Evolutionary conservation across 257 asterid species (phyloP), one percentile per base, ranked within the genome.

Genomic region (Rauvolfia tetraphylla): DNA sequence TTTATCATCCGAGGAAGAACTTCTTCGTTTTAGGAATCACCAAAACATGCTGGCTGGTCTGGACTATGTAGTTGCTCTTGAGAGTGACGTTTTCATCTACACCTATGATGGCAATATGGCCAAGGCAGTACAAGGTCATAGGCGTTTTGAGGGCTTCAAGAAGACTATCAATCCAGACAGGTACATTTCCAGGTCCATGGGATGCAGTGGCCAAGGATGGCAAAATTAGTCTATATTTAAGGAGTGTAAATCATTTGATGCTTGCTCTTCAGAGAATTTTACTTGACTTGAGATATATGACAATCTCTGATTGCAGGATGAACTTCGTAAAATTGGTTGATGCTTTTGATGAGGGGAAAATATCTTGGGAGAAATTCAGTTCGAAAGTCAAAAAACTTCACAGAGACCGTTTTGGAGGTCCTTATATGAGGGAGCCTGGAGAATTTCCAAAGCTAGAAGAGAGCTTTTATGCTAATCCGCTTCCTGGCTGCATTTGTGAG

Each of bases 101-200:
- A 94, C 98, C 17, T 94, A 94, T 59, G 97, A 94, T 82, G 98
- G 98, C 41, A 94, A 94, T 77, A 94, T 94, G 98, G 98, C 98
- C 1, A 94, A 94, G 88, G 98, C 98, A n/a, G 98, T 94, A 15
- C 96, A 92, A 83, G 98, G 98, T 46, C 97, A 94, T 76, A 85
- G 98, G 71, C 93, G 98, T 7, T 92, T 90, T 13, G 98, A 92
- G 83, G 85, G 88, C 79, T 94, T 94, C 87, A 90, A 87, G 95
- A 94, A 94, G 83, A 94, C 97, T 72, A 81, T 94, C 41, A 89
- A 84, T 83, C 95, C 97, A 29, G 96, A 94, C 87, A 92, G 97
- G 97, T 92, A 86, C 7, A 23, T 41, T 65, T 44, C 49, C 51
- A 56, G 41, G 53, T 75, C 38, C 61, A n/a, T 34, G 41, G 15